Evolutionary conservation across 257 asterid species (phyloP), one percentile per base, ranked within the genome.

Genomic region (Hygrophila difformis): DNA sequence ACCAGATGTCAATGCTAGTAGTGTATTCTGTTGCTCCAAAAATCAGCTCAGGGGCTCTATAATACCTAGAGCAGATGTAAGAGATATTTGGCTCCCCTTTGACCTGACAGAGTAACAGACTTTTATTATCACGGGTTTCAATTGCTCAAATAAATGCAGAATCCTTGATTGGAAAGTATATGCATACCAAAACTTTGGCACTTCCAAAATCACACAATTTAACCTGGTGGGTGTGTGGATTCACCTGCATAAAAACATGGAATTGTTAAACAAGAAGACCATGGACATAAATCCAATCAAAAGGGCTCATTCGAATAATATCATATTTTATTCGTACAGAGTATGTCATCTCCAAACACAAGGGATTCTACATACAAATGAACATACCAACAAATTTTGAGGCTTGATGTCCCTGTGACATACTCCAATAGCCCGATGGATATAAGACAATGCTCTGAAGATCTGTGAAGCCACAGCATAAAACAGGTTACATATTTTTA

Each of bases 21-120:
- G 87, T 78, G 70, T 78, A 84, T 51, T 84, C 93, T 5, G 95
- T 81, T 15, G 95, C 93, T 44, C 95, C 95, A 69, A 84, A 84
- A 45, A 84, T 81, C 45, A 84, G 82, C 51, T 84, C 93, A 36
- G 95, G 95, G 16, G 93, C 87, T 55, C 93, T 67, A 48, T 84
- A 84, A 66, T 75, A 84, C 70, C 95, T 66, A 52, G 93, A 84
- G 74, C 95, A 84, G 60, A 84, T 84, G 60, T 84, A 84, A 42
- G 95, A 82, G 64, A 81, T 84, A 67, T 81, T 84, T 37, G 95
- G 93, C 70, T 78, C 95, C 40, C 84, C 93, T 58, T 77, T 82
- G 57, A 84, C 95, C 95, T 84, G 70, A 17, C 66, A 39, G 13
- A 48, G 24, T 7, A 13, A 7, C 6, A 14, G 44, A 39, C 11